These are phyloP conservation scores for Wickerhamomyces bisporus DNA, from an alignment of 805 yeast genomes.

Conservation along the genomic window DNA sequence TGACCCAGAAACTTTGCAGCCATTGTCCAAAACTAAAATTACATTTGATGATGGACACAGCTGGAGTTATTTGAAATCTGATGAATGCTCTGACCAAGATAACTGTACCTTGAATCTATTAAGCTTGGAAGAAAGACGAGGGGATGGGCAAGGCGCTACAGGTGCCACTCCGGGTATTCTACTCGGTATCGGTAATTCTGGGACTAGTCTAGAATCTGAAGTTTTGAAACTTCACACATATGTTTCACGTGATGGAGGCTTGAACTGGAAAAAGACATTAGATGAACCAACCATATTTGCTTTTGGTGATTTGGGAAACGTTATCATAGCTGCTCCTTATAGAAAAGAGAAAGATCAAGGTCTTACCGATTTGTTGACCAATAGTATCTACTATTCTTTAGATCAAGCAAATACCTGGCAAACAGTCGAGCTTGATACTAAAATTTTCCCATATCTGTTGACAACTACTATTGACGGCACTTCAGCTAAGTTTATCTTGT, in stretches of 20 bases:
- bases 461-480: slow-evolving; percentile 69
- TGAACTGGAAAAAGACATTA: slow-evolving; percentile 56
- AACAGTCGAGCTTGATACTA: slow-evolving; percentile 38
- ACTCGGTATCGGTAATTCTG: slow-evolving; percentile 37
- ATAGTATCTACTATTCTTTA: slow-evolving; percentile 47
- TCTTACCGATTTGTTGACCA: slow-evolving; percentile 16
- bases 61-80: slow-evolving; percentile 27
- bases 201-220: slow-evolving; percentile 15
- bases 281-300: slow-evolving; percentile 49
- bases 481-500: slow-evolving; percentile 52
- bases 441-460: slow-evolving; percentile 38
- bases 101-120: slow-evolving; percentile 31
- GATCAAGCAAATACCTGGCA: slow-evolving; percentile 74
- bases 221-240: slow-evolving; percentile 39
- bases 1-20: slow-evolving; percentile 12
- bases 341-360: slow-evolving; percentile 24
- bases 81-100: slow-evolving; percentile 24
- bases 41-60: slow-evolving; percentile 36
- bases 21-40: slow-evolving; percentile 28
- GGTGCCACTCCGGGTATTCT: slow-evolving; percentile 41
- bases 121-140: slow-evolving; percentile 28
- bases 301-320: slow-evolving; percentile 77
- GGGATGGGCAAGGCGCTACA: slow-evolving; percentile 23
- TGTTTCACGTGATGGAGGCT: slow-evolving; percentile 75
- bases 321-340: slow-evolving; percentile 49